Percentiles rank a stretch among this genome's conserved stretches.
phyloP scores from a whole-genome alignment of 1,139 yeast species.

The Saccharomyces hybrid region DNA sequence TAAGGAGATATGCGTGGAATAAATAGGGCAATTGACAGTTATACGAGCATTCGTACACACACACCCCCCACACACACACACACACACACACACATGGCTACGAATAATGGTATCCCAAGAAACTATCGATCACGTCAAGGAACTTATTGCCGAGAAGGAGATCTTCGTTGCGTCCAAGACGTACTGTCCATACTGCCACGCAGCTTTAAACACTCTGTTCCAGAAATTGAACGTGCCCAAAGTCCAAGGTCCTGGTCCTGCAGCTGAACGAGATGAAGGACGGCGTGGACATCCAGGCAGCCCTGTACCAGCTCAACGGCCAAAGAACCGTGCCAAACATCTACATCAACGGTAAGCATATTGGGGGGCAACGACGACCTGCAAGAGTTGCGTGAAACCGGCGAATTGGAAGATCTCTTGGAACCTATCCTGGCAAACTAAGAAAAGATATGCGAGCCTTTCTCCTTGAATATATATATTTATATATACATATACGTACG shows the following conservation, averaged over 20 bases:
- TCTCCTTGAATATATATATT: background rate
- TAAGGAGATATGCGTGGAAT: background rate
- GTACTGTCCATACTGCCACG: constrained; percentile 63
- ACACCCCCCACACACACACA: background rate
- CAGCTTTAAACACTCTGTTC: constrained; percentile 50
- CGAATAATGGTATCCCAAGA: constrained; percentile 38
- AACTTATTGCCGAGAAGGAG: constrained; percentile 56
- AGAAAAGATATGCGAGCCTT: background rate
- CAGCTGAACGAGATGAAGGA: constrained; percentile 55
- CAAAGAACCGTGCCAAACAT: constrained; percentile 91
- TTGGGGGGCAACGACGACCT: constrained; percentile 93
- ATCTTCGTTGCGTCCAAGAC: constrained; percentile 81
- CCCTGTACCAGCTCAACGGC: constrained; percentile 67
- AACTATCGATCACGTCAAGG: constrained; percentile 50
- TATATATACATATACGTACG: background rate
- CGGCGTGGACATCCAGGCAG: constrained; percentile 66
- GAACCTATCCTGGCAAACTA: background rate
- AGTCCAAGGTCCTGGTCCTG: constrained; percentile 48
- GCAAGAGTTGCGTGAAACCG: constrained; percentile 47
- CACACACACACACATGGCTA: background rate
- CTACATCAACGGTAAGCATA: constrained; percentile 79
- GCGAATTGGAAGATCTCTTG: constrained; percentile 33
- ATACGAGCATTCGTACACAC: background rate
- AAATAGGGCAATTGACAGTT: background rate
- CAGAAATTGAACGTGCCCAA: constrained; percentile 34